Base-by-base conservation (phyloP, 495 filamentous ascomycete genomes). In the Trichoderma asperelloides region DNA sequence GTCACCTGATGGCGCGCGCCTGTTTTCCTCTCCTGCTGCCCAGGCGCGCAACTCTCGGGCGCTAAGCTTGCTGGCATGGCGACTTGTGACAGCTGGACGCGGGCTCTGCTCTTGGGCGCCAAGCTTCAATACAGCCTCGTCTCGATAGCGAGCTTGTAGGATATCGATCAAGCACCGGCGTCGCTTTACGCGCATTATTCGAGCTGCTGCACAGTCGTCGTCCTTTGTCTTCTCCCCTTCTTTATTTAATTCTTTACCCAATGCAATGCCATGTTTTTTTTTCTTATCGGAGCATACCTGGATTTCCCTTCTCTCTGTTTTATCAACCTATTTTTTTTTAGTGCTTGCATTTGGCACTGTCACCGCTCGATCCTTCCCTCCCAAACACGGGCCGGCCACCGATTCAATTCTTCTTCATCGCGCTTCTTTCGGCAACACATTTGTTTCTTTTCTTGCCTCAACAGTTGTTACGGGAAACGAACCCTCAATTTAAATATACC, bases 1-100 rank as follows among this genome's bases (percentile, higher is more conserved):
- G 55, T 60, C 55, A 60, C 55, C 55, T 60, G 55, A 60, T 28
- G 15, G 27, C 55, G 55, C 55, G 55, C 55, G 55, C 55, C 55
- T 60, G 55, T 60, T 60, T 25, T 60, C 16, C 15, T 23, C 43
- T 15, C 43, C 15, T 13, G 11, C 41, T 51, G 47, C 47, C 49
- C 49, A 55, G 49, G n/a, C 49, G 49, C 49, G 49, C 49, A 21
- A 25, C 25, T 4, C 16, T 9, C 41, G 11, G 18, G 41, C 41
- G 41, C 41, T 45, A 16, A 18, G 41, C 12, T 18, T 18, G 41
- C 18, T 45, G 41, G 7, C 11, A 18, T 12, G 33, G 33, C 33
- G 33, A 37, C 33, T 4, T 4, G 33, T 37, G 33, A 37, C 33
- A 37, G 33, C 33, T 37, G 33, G 33, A 37, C 33, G 33, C 33